A percentile compares a stretch with the other conserved stretches of the same genome.
Evolutionary conservation across 768 basidiomycete genomes (phyloP).

Genomic region (Lentinula detonsa): DNA sequence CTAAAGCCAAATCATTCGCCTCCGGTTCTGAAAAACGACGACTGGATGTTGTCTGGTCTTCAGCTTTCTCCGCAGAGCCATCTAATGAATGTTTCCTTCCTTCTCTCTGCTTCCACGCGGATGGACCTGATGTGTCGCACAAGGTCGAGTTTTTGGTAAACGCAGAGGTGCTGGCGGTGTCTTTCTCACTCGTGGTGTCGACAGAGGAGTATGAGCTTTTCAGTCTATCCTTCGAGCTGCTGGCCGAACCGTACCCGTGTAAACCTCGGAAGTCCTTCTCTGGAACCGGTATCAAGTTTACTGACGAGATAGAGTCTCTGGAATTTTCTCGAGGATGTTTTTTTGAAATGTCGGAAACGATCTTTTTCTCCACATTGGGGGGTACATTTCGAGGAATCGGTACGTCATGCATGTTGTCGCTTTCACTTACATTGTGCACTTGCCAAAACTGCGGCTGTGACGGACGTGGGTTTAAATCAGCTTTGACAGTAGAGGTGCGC

Average conservation of each 20-base stretch:
- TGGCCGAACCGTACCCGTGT: neutral
- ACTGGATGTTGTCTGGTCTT: neutral
- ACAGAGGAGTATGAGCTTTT: neutral
- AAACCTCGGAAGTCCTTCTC: neutral
- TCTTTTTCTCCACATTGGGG: neutral
- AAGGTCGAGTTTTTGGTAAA: neutral
- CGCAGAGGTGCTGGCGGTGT: neutral
- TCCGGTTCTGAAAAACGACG: neutral
- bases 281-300: neutral
- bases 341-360: neutral
- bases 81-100: neutral
- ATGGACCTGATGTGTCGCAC: neutral
- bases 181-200: neutral
- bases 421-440: neutral
- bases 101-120: neutral
- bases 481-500: neutral
- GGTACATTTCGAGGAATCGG: neutral
- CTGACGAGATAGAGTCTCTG: neutral
- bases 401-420: neutral
- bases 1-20: neutral
- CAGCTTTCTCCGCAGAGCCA: neutral
- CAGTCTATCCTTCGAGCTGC: neutral
- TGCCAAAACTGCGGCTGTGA: conserved; percentile 1
- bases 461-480: neutral
- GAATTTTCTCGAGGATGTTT: neutral